A percentile compares a stretch with the other conserved stretches of the same genome.
These are phyloP conservation scores for Lactuca saligna DNA, from an alignment of 129 eudicot genomes.

Conservation along the genomic window DNA sequence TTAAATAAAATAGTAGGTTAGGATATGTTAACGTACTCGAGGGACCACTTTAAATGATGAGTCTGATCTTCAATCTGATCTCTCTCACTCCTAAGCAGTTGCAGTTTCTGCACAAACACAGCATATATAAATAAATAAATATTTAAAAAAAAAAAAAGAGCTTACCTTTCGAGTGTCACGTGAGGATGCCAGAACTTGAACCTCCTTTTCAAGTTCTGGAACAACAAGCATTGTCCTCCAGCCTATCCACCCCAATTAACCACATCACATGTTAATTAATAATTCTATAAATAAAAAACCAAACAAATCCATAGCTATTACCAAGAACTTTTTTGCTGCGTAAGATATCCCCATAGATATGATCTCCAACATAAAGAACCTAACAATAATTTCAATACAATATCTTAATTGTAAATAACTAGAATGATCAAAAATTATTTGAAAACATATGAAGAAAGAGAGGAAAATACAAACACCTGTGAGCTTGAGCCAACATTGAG, in stretches of 20 bases:
- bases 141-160: background rate
- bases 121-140: no score
- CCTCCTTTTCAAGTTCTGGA: slow-evolving; percentile 98
- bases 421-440: background rate
- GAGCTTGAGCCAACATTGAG: slow-evolving; percentile 84
- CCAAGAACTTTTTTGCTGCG: slow-evolving; percentile 95
- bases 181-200: slow-evolving; percentile 57
- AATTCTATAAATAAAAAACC: no score
- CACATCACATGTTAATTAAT: background rate
- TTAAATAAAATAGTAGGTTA: background rate
- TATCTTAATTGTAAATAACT: slow-evolving; percentile 1
- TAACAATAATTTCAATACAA: slow-evolving; percentile 23
- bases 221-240: slow-evolving; percentile 99
- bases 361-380: slow-evolving; percentile 98
- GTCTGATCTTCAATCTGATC: slow-evolving; percentile 75
- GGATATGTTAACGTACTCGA: slow-evolving; percentile 47
- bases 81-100: slow-evolving; percentile 68
- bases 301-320: background rate
- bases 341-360: slow-evolving; percentile 93
- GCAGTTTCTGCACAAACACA: slow-evolving; percentile 56
- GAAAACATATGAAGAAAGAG: background rate
- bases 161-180: slow-evolving; percentile 81
- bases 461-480: slow-evolving; percentile 48
- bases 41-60: slow-evolving; percentile 83
- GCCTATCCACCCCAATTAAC: slow-evolving; percentile 38